These are phyloP conservation scores for Colletotrichum chrysophilum DNA, from an alignment of 2,329 filamentous ascomycete genomes.

Conservation along the genomic window DNA sequence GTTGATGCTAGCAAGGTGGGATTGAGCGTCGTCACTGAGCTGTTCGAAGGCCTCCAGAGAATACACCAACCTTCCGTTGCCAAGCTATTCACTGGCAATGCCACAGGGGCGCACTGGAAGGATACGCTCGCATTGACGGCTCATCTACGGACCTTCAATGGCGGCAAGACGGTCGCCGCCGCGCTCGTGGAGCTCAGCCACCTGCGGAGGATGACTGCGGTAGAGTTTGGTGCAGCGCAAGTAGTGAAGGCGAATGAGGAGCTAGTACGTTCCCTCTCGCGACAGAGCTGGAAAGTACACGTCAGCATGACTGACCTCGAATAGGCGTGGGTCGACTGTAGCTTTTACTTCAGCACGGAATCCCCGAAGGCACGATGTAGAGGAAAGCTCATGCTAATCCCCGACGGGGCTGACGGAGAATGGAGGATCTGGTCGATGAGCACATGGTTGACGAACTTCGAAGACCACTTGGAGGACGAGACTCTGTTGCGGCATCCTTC, in stretches of 20 bases:
- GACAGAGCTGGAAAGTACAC: neutral
- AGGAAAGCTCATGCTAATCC: slow-evolving; percentile 37
- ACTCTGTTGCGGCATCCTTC: slow-evolving; percentile 25
- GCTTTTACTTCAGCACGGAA: slow-evolving; percentile 34
- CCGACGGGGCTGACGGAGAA: neutral
- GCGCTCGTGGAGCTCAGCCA: neutral
- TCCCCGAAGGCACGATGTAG: slow-evolving; percentile 32
- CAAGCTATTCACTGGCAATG: neutral
- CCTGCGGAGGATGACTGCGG: neutral
- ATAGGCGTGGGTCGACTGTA: slow-evolving; percentile 16
- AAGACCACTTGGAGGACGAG: slow-evolving; percentile 31
- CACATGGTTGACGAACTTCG: slow-evolving; percentile 31
- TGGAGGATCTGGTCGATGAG: slow-evolving; percentile 41
- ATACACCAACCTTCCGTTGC: neutral
- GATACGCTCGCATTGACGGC: slow-evolving; percentile 20
- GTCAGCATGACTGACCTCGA: neutral
- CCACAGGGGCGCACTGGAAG: neutral
- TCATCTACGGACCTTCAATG: slow-evolving; percentile 16
- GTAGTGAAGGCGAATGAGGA: slow-evolving; percentile 1
- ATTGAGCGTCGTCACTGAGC: neutral
- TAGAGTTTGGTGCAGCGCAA: neutral
- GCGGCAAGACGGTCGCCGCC: neutral
- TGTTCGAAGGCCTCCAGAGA: neutral
- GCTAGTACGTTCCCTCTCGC: neutral
- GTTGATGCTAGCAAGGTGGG: neutral